Conservation (phyloP, 805 yeast species). For the Schwanniomyces vanrijiae region DNA sequence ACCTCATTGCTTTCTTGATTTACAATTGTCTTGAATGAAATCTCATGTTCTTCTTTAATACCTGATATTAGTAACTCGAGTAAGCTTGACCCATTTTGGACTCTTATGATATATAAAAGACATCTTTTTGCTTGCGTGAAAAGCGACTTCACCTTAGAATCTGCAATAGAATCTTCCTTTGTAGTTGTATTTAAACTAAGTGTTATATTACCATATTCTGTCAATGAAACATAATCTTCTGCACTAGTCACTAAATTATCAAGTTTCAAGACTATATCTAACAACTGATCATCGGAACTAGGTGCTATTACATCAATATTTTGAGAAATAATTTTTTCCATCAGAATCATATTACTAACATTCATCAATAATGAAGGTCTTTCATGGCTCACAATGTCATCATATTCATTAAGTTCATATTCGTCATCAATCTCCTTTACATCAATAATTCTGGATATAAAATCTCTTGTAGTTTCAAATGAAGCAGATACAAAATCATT, state of each 20-base stretch:
- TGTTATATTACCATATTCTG: conserved; percentile 52
- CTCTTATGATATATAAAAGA: conserved; percentile 76
- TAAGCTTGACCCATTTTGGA: conserved; percentile 70
- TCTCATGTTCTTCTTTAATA: conserved; percentile 69
- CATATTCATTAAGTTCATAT: conserved; percentile 63
- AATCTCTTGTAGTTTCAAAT: conserved; percentile 43
- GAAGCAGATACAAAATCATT: conserved; percentile 66
- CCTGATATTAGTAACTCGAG: conserved; percentile 68
- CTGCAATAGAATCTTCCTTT: conserved; percentile 47
- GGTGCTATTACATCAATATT: conserved; percentile 47
- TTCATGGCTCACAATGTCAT: conserved; percentile 56
- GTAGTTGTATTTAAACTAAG: conserved; percentile 57
- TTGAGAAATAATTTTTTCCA: conserved; percentile 44
- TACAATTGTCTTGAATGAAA: conserved; percentile 55
- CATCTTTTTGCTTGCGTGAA: conserved; percentile 80
- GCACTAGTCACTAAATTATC: conserved; percentile 35
- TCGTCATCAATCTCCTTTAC: conserved; percentile 57
- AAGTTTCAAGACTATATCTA: conserved; percentile 43
- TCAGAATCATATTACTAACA: conserved; percentile 45
- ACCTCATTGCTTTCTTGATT: conserved; percentile 38
- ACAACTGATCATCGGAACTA: conserved; percentile 53
- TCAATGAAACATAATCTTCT: conserved; percentile 45
- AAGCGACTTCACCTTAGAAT: conserved; percentile 57
- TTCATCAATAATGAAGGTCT: conserved; percentile 48
- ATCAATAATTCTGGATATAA: conserved; percentile 50